Evolutionary conservation across 768 basidiomycete genomes (phyloP).

Genomic region (Russula brevipes): DNA sequence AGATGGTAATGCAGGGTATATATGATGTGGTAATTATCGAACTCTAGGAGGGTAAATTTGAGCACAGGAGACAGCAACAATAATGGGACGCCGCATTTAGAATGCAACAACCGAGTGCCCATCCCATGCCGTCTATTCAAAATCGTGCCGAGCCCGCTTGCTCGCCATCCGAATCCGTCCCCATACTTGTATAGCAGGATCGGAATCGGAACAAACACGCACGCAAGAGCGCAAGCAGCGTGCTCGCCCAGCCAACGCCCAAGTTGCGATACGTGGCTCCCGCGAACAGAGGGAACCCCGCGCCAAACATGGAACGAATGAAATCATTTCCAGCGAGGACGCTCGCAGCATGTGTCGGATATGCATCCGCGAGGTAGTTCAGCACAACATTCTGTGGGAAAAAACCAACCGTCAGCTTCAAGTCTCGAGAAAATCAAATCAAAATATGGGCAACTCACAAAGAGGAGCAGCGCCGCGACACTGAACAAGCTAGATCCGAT

Average conservation of each 20-base stretch:
- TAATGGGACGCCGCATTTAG: no score
- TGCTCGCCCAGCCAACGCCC: constrained; percentile 29
- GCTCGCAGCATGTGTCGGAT: constrained; percentile 32
- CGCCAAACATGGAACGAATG: constrained; percentile 30
- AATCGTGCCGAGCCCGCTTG: constrained; percentile 25
- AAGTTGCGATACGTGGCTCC: constrained; percentile 28
- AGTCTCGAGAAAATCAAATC: constrained; percentile 19
- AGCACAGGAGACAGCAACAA: no score
- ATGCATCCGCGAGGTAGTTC: constrained; percentile 33
- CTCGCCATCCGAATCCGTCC: constrained; percentile 20
- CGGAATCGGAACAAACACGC: constrained; percentile 29
- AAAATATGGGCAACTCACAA: constrained; percentile 18
- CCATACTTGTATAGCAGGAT: constrained; percentile 23
- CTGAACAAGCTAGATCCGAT: constrained; percentile 34
- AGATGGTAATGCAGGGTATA: no score
- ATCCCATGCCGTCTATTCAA: not conserved
- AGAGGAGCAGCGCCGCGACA: constrained; percentile 33
- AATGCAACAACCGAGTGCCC: no score
- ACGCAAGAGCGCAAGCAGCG: constrained; percentile 29
- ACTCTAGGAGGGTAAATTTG: no score
- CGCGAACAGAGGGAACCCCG: constrained; percentile 24
- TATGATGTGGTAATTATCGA: no score
- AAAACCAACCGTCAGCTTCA: not conserved
- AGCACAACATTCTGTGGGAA: constrained; percentile 23
- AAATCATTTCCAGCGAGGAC: constrained; percentile 36